A percentile compares a stretch with the other conserved stretches of the same genome.
Evolutionary conservation across 2,329 filamentous ascomycete species (phyloP).

Genomic region (Hypoxylon rubiginosum): DNA sequence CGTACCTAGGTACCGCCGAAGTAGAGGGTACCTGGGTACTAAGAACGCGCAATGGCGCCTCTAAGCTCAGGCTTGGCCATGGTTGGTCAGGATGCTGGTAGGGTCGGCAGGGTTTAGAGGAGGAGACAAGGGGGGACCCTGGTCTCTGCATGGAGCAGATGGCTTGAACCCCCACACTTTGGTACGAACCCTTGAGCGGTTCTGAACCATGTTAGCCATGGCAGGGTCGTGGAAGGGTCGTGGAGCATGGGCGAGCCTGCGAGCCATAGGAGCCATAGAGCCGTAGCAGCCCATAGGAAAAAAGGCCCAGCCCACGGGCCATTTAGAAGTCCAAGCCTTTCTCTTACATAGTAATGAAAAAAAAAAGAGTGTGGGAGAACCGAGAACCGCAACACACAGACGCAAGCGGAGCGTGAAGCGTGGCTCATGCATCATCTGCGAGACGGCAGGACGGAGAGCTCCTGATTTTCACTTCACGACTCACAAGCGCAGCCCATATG

Average conservation of each 20-base stretch:
- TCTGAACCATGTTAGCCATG: background rate
- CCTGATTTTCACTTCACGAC: background rate
- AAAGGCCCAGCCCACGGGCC: constrained; percentile 35
- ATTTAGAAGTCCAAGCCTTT: constrained; percentile 34
- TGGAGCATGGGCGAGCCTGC: no score
- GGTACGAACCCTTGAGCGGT: constrained; percentile 36
- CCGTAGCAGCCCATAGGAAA: background rate
- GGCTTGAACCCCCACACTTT: constrained; percentile 42
- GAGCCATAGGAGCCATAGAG: no score
- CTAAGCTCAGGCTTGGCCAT: constrained; percentile 25
- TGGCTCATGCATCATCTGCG: constrained; percentile 33
- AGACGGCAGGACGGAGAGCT: constrained; percentile 24
- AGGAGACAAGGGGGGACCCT: constrained; percentile 17
- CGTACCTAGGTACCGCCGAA: constrained; percentile 35
- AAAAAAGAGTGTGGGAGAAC: constrained; percentile 13
- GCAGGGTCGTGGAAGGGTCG: background rate
- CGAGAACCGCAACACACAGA: background rate
- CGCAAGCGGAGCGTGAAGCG: constrained; percentile 10
- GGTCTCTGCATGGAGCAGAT: constrained; percentile 36
- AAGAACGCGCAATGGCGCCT: constrained; percentile 36
- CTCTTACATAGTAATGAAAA: constrained; percentile 11
- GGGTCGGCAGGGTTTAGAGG: background rate
- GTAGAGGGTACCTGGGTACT: constrained; percentile 40
- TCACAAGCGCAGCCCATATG: constrained; percentile 9
- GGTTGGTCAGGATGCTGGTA: no score